Evolutionary conservation across 371 early-diverging fungal genomes (phyloP).

Genomic region (Phascolomyces articulosus): DNA sequence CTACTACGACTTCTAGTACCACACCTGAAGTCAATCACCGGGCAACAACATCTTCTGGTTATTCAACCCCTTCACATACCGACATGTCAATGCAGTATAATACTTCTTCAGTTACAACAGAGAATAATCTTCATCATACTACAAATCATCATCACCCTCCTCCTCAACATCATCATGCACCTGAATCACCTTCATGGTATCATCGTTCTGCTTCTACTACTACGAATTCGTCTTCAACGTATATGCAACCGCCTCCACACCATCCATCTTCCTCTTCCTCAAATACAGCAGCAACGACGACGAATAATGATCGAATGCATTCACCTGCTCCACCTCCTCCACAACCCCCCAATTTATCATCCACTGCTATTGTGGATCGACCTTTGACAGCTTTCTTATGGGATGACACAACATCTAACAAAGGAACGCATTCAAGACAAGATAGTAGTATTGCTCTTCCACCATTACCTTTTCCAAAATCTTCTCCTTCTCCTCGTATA

Average conservation of each 20-base stretch:
- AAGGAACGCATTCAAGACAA: not conserved
- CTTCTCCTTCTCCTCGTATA: not conserved
- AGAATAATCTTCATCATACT: too few species aligned
- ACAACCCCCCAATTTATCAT: constrained; percentile 8
- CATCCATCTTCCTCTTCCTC: constrained; percentile 8
- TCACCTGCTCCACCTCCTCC: constrained; percentile 13
- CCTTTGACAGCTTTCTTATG: constrained; percentile 46
- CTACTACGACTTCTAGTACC: not conserved
- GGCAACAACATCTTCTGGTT: not conserved
- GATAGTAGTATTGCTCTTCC: constrained; percentile 7
- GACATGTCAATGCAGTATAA: constrained; percentile 3
- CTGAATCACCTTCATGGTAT: constrained; percentile 6
- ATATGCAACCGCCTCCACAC: constrained; percentile 1
- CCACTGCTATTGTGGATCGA: constrained; percentile 28
- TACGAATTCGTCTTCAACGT: not conserved
- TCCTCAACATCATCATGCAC: not conserved
- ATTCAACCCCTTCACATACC: not conserved
- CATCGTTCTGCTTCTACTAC: not conserved
- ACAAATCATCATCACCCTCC: not conserved
- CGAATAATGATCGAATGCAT: not conserved
- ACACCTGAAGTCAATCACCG: not conserved
- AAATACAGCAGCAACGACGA: too few species aligned
- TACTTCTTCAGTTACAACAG: not conserved
- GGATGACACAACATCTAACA: constrained; percentile 18
- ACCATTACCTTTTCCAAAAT: not conserved